Evolutionary conservation across 257 asterid species (phyloP).

Genomic region (Solanum phureja): DNA sequence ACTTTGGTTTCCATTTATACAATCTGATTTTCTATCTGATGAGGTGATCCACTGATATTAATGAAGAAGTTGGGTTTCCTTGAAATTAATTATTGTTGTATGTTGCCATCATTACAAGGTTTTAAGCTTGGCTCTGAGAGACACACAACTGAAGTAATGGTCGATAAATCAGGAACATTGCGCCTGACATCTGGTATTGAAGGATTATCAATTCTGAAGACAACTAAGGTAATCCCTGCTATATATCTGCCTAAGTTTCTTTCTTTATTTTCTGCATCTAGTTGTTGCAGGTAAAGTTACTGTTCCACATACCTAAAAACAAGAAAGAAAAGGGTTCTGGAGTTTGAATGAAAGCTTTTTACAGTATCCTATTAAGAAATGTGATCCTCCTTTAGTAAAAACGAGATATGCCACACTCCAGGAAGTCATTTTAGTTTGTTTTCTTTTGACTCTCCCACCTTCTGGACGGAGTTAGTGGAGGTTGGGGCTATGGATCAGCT

Average conservation of each 20-base stretch:
- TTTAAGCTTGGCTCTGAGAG: conserved; percentile 91
- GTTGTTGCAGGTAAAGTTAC: not conserved
- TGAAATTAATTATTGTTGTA: not conserved
- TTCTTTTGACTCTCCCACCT: not conserved
- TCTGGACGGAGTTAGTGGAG: not conserved
- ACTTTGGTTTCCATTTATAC: not conserved
- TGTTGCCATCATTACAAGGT: conserved; percentile 32
- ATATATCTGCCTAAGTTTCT: not conserved
- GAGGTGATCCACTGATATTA: not conserved
- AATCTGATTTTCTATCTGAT: not conserved
- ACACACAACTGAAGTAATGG: conserved; percentile 71
- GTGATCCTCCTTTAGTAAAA: not conserved
- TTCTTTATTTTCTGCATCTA: not conserved
- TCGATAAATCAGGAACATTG: conserved; percentile 56
- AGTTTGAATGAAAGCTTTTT: not conserved
- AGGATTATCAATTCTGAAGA: conserved; percentile 76
- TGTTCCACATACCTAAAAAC: not conserved
- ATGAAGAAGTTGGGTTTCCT: not conserved
- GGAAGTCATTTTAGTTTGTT: not conserved
- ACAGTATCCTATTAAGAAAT: not conserved
- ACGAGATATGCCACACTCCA: not conserved
- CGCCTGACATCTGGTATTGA: conserved; percentile 72
- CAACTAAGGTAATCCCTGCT: conserved; percentile 65
- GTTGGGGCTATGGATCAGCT: not conserved
- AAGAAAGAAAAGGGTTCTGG: not conserved